phyloP scores from a whole-genome alignment of 495 filamentous ascomycete genomes.

The Hyphodiscus hymeniophilus region DNA sequence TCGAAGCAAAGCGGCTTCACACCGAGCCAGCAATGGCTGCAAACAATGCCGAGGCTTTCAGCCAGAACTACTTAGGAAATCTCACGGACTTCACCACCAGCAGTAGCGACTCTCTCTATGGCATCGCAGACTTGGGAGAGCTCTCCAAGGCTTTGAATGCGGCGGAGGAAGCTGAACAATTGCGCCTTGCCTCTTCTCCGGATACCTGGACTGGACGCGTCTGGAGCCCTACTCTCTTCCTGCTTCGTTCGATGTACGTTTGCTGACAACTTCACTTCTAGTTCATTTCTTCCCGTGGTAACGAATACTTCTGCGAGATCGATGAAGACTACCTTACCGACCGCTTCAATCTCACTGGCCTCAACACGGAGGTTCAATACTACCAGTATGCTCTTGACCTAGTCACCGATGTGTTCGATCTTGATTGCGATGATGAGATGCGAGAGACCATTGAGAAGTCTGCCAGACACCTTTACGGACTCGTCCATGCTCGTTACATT shows the following conservation, averaged over 20 bases:
- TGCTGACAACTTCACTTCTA: slow-evolving; percentile 27
- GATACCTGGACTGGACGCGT: not conserved
- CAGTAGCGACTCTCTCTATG: no score
- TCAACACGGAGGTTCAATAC: slow-evolving; percentile 96
- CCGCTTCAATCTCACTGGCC: slow-evolving; percentile 93
- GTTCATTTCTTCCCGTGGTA: slow-evolving; percentile 96
- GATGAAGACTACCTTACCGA: slow-evolving; percentile 99
- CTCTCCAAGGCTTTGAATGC: not conserved
- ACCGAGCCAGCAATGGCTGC: not conserved
- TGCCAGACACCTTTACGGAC: slow-evolving; percentile 88
- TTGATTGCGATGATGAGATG: slow-evolving; percentile 97
- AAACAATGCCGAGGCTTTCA: no score
- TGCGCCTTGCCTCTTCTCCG: not conserved
- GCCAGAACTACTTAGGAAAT: no score
- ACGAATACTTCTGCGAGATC: slow-evolving; percentile 99
- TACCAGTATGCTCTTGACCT: slow-evolving; percentile 98
- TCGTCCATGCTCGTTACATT: slow-evolving; percentile 96
- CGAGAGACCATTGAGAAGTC: slow-evolving; percentile 97
- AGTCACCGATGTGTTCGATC: slow-evolving; percentile 99
- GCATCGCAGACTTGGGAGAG: no score
- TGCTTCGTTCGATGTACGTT: not conserved
- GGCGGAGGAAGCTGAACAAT: no score
- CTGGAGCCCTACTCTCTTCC: not conserved
- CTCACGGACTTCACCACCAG: no score
- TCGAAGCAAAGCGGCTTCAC: not conserved